A percentile compares a stretch with the other conserved stretches of the same genome.
These are phyloP conservation scores for Nemania serpens DNA, from an alignment of 2,329 filamentous ascomycete species.

Conservation along the genomic window DNA sequence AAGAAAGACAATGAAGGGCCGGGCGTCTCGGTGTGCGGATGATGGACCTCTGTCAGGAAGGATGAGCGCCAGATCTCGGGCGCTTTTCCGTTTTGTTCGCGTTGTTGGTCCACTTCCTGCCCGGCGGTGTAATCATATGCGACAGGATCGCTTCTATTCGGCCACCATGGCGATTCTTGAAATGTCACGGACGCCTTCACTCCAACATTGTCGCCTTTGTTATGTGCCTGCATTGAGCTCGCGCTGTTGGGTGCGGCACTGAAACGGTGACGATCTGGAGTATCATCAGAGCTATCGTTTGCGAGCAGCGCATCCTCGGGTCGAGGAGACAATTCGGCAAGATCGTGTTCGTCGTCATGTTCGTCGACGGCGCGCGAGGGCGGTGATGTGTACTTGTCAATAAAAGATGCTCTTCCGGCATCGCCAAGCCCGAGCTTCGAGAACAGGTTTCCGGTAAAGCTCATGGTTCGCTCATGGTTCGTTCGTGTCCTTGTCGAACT, in stretches of 20 bases:
- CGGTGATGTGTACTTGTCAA: slow-evolving; percentile 32
- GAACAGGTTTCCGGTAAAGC: slow-evolving; percentile 34
- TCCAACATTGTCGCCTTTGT: slow-evolving; percentile 19
- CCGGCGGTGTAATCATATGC: slow-evolving; percentile 17
- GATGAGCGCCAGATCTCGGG: slow-evolving; percentile 34
- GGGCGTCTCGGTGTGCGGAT: slow-evolving; percentile 13
- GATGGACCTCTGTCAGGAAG: slow-evolving; percentile 26
- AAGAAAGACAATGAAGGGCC: slow-evolving; percentile 35
- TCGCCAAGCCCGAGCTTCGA: slow-evolving; percentile 37
- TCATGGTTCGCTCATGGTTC: slow-evolving; percentile 28
- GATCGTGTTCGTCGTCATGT: slow-evolving; percentile 40
- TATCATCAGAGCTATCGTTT: neutral
- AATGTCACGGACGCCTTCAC: slow-evolving; percentile 33
- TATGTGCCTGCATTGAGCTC: neutral
- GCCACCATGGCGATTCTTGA: slow-evolving; percentile 18
- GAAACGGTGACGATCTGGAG: neutral
- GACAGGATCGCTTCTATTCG: slow-evolving; percentile 18
- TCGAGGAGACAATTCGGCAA: slow-evolving; percentile 40
- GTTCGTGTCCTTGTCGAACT: neutral
- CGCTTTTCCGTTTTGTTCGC: slow-evolving; percentile 12
- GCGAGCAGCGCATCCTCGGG: slow-evolving; percentile 38
- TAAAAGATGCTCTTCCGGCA: slow-evolving; percentile 31
- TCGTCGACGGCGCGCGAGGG: slow-evolving; percentile 31
- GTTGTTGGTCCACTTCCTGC: slow-evolving; percentile 5
- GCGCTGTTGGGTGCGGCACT: neutral